Evolutionary conservation across 2,329 filamentous ascomycete species (phyloP), one percentile per base, ranked within the genome.

Genomic region (Fusarium verrucosum): DNA sequence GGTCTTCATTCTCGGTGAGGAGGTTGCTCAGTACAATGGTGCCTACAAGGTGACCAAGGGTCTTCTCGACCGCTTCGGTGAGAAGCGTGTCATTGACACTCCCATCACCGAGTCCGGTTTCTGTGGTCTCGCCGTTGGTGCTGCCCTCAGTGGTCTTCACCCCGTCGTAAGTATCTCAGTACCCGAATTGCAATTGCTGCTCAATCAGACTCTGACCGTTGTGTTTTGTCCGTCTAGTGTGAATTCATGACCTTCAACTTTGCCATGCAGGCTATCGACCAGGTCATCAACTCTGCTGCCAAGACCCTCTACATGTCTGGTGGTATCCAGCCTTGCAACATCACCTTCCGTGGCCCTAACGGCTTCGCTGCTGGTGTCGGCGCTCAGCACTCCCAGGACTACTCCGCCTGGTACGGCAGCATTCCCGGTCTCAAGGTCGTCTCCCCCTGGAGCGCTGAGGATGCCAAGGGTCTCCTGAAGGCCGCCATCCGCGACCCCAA

Each of bases 171-270:
- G 92, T 87, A 53, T 25, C 26, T 38, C 10, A 25, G 23, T 10
- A 32, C 17, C 33, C 11, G n/a, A 13, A 28, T 19, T 26, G 13
- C 10, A 23, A 47, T 56, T 52, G 46, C 62, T 52, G 46, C 62
- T 35, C 23, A 33, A 43, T 19, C 25, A 19, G 22, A 22, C 19
- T 43, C 69, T 68, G 37, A 69, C 38, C 17, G 20, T 37, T 36
- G 36, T 49, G 13, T 41, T 50, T 37, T 17, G 44, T n/a, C 33
- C 20, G 17, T 61, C 13, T 60, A 95, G 92, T 95, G 91, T 87
- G 95, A 99, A 84, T 99, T 99, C 87, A 99, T 99, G 95, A 99
- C 95, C 75, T 98, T 97, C 89, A 99, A 99, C 88, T 98, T 98
- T 78, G 94, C 95, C 80, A 99, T 99, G 95, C 95, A 99, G 84